Conservation (phyloP, 2,329 filamentous ascomycete genomes). For the Xylariaceae sp. region DNA sequence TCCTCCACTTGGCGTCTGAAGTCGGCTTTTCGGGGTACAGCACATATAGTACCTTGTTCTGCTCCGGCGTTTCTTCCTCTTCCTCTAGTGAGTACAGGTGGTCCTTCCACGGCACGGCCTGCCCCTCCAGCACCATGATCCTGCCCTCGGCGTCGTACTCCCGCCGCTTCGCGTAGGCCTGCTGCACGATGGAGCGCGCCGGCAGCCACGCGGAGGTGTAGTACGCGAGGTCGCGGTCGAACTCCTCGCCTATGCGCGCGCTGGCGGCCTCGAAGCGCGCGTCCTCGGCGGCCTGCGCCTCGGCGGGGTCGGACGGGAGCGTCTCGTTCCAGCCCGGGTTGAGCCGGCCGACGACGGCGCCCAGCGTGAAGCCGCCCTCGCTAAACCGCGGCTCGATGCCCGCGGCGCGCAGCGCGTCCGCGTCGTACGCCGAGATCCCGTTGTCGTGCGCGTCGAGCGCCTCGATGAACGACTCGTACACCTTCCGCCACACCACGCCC, state of each 20-base stretch:
- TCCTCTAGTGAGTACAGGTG: slow-evolving; percentile 89
- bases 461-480: slow-evolving; percentile 94
- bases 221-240: slow-evolving; percentile 79
- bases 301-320: slow-evolving; percentile 55
- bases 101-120: slow-evolving; percentile 92
- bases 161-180: slow-evolving; percentile 73
- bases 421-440: slow-evolving; percentile 83
- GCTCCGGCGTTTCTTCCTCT: slow-evolving; percentile 52
- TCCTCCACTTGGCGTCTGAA: slow-evolving; percentile 84
- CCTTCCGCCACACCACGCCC: slow-evolving; percentile 78
- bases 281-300: slow-evolving; percentile 79
- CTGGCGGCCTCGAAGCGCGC: slow-evolving; percentile 78
- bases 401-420: slow-evolving; percentile 69
- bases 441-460: slow-evolving; percentile 98
- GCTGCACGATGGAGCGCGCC: slow-evolving; percentile 77
- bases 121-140: slow-evolving; percentile 77
- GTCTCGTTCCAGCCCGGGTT: slow-evolving; percentile 83
- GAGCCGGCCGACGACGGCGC: slow-evolving; percentile 79
- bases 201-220: slow-evolving; percentile 83
- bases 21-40: slow-evolving; percentile 85
- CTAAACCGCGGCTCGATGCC: slow-evolving; percentile 83
- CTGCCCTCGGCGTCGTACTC: slow-evolving; percentile 76
- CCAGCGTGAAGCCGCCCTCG: slow-evolving; percentile 81
- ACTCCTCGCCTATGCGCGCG: slow-evolving; percentile 85
- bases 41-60: slow-evolving; percentile 77